Evolutionary conservation across 2,329 filamentous ascomycete genomes (phyloP), one percentile per base, ranked within the genome.

Genomic region (Xylariales sp.): DNA sequence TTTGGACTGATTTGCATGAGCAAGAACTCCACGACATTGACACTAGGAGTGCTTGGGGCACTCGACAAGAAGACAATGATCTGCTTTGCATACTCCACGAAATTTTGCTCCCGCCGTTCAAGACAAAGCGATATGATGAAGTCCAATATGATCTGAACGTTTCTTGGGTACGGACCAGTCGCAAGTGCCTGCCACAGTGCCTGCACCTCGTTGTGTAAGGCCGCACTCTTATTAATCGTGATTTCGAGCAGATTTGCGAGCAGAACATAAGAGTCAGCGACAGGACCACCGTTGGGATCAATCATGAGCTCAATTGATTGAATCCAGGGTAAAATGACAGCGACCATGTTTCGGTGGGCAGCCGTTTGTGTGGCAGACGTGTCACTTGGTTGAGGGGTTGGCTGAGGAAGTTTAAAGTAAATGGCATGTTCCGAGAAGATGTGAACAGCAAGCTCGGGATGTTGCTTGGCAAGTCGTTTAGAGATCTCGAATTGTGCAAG

Each of bases 71-170:
- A 97, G 1, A 98, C 94, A 13, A 97, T 89, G 37, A 98, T 93
- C 60, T 98, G 93, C 66, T 97, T 98, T 5, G 91, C 91, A 56
- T 94, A 95, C 51, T 96, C 88, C 39, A 98, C 91, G 60, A 96
- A 98, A 52, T 96, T 97, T 54, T 98, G 93, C 59, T 98, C 94
- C 33, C 91, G 82, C 21, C 91, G 82, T 53, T 98, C 93, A 10
- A 98, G 69, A 51, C 93, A 98, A 5, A 97, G 75, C 19, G 82
- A 83, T 62, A 98, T 97, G 61, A 98, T 93, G 56, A 98, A 98
- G 58, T 97, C 90, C 1, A 98, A 75, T 11, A 97, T 87, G 23
- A 98, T 70, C 40, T 94, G 88, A 10, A 98, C 93, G 53, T 98
- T 98, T 15, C 90, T 91, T 7, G 82, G 87, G 59, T 96, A 85